These are phyloP conservation scores for Trypanosoma platydactyli DNA, from an alignment of 208 protist genomes.

Conservation along the genomic window DNA sequence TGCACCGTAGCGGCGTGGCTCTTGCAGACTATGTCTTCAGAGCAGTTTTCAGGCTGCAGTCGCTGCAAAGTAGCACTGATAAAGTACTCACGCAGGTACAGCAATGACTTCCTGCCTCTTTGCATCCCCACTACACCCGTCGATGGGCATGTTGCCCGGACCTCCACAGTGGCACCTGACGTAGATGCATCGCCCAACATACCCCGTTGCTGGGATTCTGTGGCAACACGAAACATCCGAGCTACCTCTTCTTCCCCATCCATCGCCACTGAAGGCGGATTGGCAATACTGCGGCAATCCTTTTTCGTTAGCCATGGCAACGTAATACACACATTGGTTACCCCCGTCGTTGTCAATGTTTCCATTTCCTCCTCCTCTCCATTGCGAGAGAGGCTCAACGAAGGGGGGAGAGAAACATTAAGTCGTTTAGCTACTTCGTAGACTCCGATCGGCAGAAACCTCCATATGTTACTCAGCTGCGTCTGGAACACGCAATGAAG, in stretches of 20 bases:
- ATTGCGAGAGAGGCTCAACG: background rate
- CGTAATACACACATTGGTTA: background rate
- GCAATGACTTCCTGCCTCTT: background rate
- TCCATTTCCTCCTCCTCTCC: background rate
- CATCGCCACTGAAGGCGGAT: no score
- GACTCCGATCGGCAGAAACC: constrained; percentile 17
- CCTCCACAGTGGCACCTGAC: background rate
- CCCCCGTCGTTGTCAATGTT: background rate
- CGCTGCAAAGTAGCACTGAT: constrained; percentile 17
- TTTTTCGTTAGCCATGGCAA: no score
- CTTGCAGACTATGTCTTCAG: background rate
- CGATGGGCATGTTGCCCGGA: no score
- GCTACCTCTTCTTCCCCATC: background rate
- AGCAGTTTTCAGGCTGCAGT: background rate
- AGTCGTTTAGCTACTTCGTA: constrained; percentile 4
- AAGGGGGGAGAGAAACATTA: constrained; percentile 12
- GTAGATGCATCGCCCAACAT: background rate
- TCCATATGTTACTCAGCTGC: constrained; percentile 55
- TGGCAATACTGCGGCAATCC: no score
- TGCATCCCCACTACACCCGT: background rate
- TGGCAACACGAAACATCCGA: constrained; percentile 5
- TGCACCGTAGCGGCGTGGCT: background rate
- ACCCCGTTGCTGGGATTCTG: constrained; percentile 6
- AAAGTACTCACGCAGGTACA: constrained; percentile 29
- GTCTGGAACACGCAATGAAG: constrained; percentile 40